Evolutionary conservation across 2,329 filamentous ascomycete genomes (phyloP), one percentile per base, ranked within the genome.

Genomic region (Diaporthe citrichinensis): DNA sequence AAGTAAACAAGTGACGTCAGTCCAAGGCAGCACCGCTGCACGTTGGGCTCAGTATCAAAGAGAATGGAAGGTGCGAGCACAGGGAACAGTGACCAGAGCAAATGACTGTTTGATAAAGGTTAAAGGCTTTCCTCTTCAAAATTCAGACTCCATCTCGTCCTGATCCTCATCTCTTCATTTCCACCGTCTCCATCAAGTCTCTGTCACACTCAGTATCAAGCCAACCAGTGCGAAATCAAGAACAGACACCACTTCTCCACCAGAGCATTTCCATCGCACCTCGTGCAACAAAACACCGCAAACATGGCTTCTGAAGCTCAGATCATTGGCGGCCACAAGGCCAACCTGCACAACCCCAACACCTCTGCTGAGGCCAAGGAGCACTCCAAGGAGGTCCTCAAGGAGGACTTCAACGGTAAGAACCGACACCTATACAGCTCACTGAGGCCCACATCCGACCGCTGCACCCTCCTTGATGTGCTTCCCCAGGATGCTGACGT

Each of bases 241-340:
- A 49, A 6, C 8, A 23, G 46, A 20, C n/a, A 23, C 34, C 17
- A 20, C 31, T 4, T 31, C 44, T 65, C 7, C 23, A 34, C 6
- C 41, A 53, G 62, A 53, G 14, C 17, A 31, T 8, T n/a, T n/a
- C 39, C 51, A 41, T 23, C 46, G 3, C 51, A 25, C 4, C 9
- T 5, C 14, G 7, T 10, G 25, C 36, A 17, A 65, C 12, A 1
- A n/a, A 59, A 31, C 41, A 55, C 23, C n/a, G n/a, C 76, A 81
- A 86, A 78, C 55, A 89, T 89, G 87, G 82, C 87, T 83, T 84
- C 85, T 77, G 84, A 88, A 78, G 85, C 86, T 82, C 87, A 90
- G 77, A 80, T 90, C 77, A 86, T 88, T 78, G 88, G 87, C 76
- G 89, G 89, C 82, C 89, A 91, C 86, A 91, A 92, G 86, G 89